phyloP scores from a whole-genome alignment of 805 yeast genomes.

The Candida wancherniae region DNA sequence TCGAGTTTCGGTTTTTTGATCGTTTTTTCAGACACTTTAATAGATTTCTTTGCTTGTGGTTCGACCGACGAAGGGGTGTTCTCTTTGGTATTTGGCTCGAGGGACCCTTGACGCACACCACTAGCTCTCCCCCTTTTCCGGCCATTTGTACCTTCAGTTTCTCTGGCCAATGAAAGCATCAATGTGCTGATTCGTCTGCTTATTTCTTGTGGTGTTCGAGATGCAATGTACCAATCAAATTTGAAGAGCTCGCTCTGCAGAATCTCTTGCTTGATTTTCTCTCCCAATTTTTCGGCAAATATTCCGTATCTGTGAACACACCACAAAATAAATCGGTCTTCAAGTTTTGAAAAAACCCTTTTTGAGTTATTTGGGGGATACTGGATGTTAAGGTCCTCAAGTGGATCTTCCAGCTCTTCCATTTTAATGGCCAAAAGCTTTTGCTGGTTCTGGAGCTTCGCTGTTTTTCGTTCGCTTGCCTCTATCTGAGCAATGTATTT shows the following conservation, averaged over 20 bases:
- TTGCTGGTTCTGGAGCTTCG: constrained; percentile 52
- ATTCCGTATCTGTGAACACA: constrained; percentile 65
- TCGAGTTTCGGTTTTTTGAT: no score
- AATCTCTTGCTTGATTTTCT: constrained; percentile 63
- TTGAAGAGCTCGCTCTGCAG: constrained; percentile 53
- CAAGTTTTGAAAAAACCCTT: constrained; percentile 61
- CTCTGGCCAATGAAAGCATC: constrained; percentile 63
- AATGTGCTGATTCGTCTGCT: constrained; percentile 67
- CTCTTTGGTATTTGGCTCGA: constrained; percentile 29
- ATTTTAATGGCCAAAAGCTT: constrained; percentile 50
- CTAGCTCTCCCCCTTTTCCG: constrained; percentile 35
- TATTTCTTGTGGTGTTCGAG: constrained; percentile 68
- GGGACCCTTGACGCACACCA: constrained; percentile 30
- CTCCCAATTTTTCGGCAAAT: constrained; percentile 53
- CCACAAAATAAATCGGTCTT: constrained; percentile 62
- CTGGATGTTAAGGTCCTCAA: constrained; percentile 58
- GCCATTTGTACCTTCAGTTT: constrained; percentile 54
- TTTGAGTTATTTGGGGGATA: constrained; percentile 85
- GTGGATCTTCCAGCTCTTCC: constrained; percentile 50
- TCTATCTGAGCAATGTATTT: constrained; percentile 70
- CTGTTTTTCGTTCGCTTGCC: constrained; percentile 63
- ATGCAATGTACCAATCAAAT: constrained; percentile 69
- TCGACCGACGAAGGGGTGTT: no score
- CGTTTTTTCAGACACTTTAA: no score
- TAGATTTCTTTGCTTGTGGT: no score